Evolutionary conservation across 1,139 yeast genomes (phyloP), one percentile per base, ranked within the genome.

Genomic region (Casaregolazyma lundiana): DNA sequence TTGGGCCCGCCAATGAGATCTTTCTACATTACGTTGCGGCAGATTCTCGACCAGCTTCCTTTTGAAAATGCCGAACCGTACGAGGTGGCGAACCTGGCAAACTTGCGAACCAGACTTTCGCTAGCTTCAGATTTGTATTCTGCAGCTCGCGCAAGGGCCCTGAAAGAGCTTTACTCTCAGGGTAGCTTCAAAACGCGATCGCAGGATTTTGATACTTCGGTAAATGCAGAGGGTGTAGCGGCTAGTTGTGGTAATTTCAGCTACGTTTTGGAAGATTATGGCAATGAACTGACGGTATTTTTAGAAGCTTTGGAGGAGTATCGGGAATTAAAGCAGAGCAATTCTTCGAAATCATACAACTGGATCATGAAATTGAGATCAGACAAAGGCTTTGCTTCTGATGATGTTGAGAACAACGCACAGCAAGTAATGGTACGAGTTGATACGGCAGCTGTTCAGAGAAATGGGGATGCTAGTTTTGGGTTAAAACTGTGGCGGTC

Each of bases 191-290:
- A 70, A 21, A 43, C 47, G 20, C 43, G 43, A 11, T 46, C 50
- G 6, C 56, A 56, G 20, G 45, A 42, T 22, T 43, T 48, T 30
- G 64, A 68, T n/a, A 70, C 72, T 42, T 73, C 75, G 50, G 77
- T 85, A 0, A 83, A 81, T 50, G 84, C 82, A 54, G 95, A 86
- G 62, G 92, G 84, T 53, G 84, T 84, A 4, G 85, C 92, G 1
- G 95, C 95, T 0, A 78, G 87, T 47, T 85, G 94, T 67, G 94
- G 92, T 2, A 84, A 86, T 59, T 86, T 85, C 60, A 75, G 89
- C 0, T 77, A 81, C 32, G 72, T 84, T 30, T 60, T 87, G 36
- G 76, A 78, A 2, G 79, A 82, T 48, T 80, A 79, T 57, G 81
- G 87, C 1, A 70, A 70, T 43, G 89, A 81, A 51, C 64, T 85